A percentile compares a stretch with the other conserved stretches of the same genome.
Conservation (phyloP, 495 filamentous ascomycete genomes). For the Lasiosphaeria ovina region DNA sequence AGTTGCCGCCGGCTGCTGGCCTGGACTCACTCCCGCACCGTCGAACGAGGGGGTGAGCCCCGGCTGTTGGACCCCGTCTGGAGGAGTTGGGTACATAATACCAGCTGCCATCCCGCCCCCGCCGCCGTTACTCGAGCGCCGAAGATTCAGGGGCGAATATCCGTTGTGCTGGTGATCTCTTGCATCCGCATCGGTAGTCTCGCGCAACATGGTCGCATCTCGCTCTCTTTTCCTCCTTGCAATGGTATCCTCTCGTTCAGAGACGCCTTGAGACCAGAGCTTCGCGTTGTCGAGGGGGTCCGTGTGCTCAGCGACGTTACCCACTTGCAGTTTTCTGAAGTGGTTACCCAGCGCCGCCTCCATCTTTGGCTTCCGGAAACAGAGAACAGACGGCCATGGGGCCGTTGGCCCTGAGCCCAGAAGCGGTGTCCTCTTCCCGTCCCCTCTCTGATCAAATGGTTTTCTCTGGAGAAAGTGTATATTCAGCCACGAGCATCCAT, state of each 20-base stretch:
- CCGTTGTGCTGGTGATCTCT: slow-evolving; percentile 33
- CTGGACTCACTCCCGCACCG: slow-evolving; percentile 47
- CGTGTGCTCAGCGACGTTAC: slow-evolving; percentile 24
- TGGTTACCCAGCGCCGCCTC: slow-evolving; percentile 18
- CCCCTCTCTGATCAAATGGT: slow-evolving; percentile 38
- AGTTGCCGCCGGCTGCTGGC: slow-evolving; percentile 29
- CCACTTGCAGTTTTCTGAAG: slow-evolving; percentile 17
- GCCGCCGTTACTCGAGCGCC: slow-evolving; percentile 50
- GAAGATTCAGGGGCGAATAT: slow-evolving; percentile 44
- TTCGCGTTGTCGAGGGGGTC: slow-evolving; percentile 69
- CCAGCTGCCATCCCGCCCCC: slow-evolving; percentile 52
- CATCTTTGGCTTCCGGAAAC: slow-evolving; percentile 44
- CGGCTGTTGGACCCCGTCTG: slow-evolving; percentile 61
- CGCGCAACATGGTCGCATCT: slow-evolving; percentile 45
- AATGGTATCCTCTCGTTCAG: slow-evolving; percentile 47
- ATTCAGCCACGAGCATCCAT: slow-evolving; percentile 35
- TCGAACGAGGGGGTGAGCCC: slow-evolving; percentile 51
- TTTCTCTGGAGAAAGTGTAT: slow-evolving; percentile 34
- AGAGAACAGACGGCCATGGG: slow-evolving; percentile 51
- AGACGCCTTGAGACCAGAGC: slow-evolving; percentile 58
- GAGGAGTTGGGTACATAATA: slow-evolving; percentile 84
- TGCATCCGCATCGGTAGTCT: slow-evolving; percentile 38
- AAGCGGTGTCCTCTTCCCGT: slow-evolving; percentile 43
- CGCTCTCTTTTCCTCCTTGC: slow-evolving; percentile 53
- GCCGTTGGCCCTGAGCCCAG: slow-evolving; percentile 33